Evolutionary conservation across 331 rosid genomes (phyloP).

Genomic region (Ulmus americana): DNA sequence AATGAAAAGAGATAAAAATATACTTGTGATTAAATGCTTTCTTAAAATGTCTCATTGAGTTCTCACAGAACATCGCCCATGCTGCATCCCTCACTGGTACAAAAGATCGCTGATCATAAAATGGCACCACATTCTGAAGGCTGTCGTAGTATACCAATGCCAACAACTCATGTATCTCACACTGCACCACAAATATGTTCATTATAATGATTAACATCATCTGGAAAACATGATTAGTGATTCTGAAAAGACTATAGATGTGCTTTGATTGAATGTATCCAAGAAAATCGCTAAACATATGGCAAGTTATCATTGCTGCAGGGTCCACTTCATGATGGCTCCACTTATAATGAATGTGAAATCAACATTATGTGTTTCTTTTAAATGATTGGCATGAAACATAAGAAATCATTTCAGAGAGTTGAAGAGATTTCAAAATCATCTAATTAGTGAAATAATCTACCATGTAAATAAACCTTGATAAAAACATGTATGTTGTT

Average conservation of each 20-base stretch:
- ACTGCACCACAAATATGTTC: constrained; percentile 42
- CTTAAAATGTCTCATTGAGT: constrained; percentile 91
- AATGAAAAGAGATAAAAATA: constrained; percentile 21
- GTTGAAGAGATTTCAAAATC: not conserved
- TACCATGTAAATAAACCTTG: not conserved
- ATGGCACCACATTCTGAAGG: constrained; percentile 93
- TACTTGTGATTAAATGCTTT: constrained; percentile 83
- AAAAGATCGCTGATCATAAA: constrained; percentile 84
- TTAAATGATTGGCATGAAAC: not conserved
- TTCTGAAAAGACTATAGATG: constrained; percentile 10
- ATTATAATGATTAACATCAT: constrained; percentile 21
- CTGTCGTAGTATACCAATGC: constrained; percentile 97
- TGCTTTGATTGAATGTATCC: constrained; percentile 5
- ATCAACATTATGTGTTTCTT: not conserved
- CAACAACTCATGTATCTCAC: constrained; percentile 89
- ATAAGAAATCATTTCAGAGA: not conserved
- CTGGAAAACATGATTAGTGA: constrained; percentile 12
- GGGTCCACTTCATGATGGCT: constrained; percentile 11
- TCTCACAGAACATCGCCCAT: constrained; percentile 74
- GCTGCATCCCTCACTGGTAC: constrained; percentile 75
- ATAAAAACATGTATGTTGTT: not conserved
- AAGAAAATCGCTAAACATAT: not conserved
- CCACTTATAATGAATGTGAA: not conserved
- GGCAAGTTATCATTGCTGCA: not conserved
- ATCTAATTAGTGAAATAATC: not conserved